Evolutionary conservation across 2,329 filamentous ascomycete species (phyloP), one percentile per base, ranked within the genome.

Genomic region (Volutella citrinella): DNA sequence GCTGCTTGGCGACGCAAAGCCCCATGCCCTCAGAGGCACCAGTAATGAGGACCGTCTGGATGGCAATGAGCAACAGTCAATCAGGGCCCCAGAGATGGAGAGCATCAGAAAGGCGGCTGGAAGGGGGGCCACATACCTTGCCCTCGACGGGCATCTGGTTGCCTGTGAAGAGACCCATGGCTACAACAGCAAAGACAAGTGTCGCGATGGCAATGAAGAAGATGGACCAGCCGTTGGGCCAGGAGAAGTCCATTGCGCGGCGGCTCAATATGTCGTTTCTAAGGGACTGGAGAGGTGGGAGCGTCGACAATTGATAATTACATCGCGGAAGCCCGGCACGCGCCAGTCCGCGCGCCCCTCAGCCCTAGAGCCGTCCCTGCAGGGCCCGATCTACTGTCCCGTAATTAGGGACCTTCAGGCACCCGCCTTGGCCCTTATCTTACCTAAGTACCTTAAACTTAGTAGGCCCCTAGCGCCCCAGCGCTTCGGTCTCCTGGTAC

Each of bases 21-120:
- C 93, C 93, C 84, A 96, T 87, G 38, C 93, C 93, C 56, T 96
- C 87, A 1, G 93, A 96, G 19, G 83, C 89, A 28, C 93, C 93
- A 1, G 93, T 98, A 32, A 98, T 70, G 35, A 97, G 70, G 32
- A 94, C 74, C 3, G 90, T 95, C 89, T 95, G 30, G 16, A 33
- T 9, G 10, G 12, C 14, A 22, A 23, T 6, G 21, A 15, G 12
- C 11, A 25, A 30, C 19, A n/a, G n/a, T n/a, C n/a, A n/a, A 7
- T 23, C 23, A n/a, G 12, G 19, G 13, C 19, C 19, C 14, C 11
- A n/a, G 12, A 22, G 2, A 38, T 32, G 10, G 37, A 27, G 17
- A 19, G 30, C 20, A 7, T n/a, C 10, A 26, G 28, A 20, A 34
- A n/a, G n/a, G n/a, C n/a, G n/a, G n/a, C n/a, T n/a, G n/a, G n/a